Percentiles rank a stretch among this genome's conserved stretches.
Conservation (phyloP, 495 filamentous ascomycete species). For the Barbatosphaeria neglecta region DNA sequence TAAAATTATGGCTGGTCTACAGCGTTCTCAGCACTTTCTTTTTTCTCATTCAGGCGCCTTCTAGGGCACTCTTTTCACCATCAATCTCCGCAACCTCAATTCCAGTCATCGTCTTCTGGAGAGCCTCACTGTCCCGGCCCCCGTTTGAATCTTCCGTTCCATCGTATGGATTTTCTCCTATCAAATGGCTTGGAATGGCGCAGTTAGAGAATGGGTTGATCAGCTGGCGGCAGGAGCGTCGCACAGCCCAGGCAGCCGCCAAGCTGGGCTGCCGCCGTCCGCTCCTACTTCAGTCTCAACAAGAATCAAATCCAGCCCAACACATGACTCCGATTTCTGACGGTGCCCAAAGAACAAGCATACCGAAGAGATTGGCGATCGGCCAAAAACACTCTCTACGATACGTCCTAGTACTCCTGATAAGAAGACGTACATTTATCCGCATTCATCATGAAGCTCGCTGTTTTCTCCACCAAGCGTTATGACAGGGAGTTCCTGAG, state of each 20-base stretch:
- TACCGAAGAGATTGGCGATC: not conserved
- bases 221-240: not conserved
- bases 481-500: conserved; percentile 46
- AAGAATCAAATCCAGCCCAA: no score
- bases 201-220: not conserved
- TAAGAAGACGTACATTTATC: not conserved
- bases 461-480: conserved; percentile 51
- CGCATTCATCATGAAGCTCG: conserved; percentile 35
- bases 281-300: not conserved
- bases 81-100: no score
- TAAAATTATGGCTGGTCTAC: no score
- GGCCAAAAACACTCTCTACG: not conserved
- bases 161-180: no score
- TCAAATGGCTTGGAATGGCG: not conserved
- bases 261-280: not conserved
- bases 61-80: no score
- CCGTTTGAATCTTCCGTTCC: no score
- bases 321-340: no score
- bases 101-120: no score
- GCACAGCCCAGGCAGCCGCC: not conserved
- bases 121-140: no score
- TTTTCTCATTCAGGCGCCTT: no score
- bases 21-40: no score
- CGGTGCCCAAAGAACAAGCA: no score
- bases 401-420: not conserved